These are phyloP conservation scores for Colletotrichum echinochloae DNA, from an alignment of 2,329 filamentous ascomycete species.

Conservation along the genomic window DNA sequence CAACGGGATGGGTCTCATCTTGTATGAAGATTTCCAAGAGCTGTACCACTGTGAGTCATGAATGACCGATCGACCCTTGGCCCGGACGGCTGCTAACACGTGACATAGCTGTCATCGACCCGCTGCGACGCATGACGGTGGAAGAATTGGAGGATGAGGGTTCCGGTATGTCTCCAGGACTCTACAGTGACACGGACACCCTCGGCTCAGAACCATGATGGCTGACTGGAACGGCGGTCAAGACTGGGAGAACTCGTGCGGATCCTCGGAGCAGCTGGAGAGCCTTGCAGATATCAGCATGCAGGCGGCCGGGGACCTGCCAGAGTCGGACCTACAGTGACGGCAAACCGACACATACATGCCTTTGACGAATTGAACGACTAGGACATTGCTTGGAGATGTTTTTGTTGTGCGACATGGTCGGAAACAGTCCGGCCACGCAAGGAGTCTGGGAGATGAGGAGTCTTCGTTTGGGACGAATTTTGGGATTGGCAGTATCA, in stretches of 20 bases:
- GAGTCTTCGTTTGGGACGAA: constrained; percentile 13
- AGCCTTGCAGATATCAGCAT: constrained; percentile 60
- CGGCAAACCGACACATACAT: constrained; percentile 14
- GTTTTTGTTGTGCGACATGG: constrained; percentile 24
- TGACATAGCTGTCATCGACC: constrained; percentile 55
- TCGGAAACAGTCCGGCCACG: constrained; percentile 29
- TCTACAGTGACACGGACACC: constrained; percentile 53
- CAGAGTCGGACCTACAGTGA: constrained; percentile 50
- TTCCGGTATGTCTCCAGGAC: constrained; percentile 62
- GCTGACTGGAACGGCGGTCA: constrained; percentile 47
- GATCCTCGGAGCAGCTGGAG: constrained; percentile 67
- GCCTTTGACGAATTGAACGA: constrained; percentile 38
- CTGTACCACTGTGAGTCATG: constrained; percentile 53
- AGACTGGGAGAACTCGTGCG: constrained; percentile 69
- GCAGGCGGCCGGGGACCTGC: constrained; percentile 55
- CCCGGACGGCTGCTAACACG: background rate
- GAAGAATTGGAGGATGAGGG: constrained; percentile 70
- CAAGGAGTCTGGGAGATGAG: constrained; percentile 36
- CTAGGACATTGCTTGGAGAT: constrained; percentile 18
- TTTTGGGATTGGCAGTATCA: constrained; percentile 15
- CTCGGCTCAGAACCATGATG: constrained; percentile 50
- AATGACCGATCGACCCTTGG: background rate
- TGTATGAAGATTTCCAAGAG: constrained; percentile 47
- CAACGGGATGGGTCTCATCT: constrained; percentile 3
- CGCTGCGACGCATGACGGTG: constrained; percentile 66